Evolutionary conservation across 768 basidiomycete genomes (phyloP), one percentile per base, ranked within the genome.

Genomic region (Polyporus arcularius): DNA sequence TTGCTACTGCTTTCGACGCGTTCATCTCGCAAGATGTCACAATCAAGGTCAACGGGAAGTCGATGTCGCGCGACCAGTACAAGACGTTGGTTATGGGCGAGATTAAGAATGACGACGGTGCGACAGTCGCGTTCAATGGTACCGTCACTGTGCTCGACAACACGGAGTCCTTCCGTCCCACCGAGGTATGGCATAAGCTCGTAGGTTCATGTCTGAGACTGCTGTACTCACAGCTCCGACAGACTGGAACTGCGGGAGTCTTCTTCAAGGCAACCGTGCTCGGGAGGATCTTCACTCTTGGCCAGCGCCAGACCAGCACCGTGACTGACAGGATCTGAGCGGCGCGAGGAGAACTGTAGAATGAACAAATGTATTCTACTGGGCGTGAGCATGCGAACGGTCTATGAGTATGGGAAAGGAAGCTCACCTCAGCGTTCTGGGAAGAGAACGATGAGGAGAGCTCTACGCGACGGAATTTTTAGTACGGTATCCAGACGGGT

Each of bases 1-100:
- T 82, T 58, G 58, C 75, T 49, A 35, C 60, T n/a, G 74, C 76
- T 0, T 80, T 83, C 68, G 75, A 82, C 39, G 67, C 58, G 1
- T 78, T 80, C 60, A 67, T 84, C 58, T 73, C 78, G 6, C 30
- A 68, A 35, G 21, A 77, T 15, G 75, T 72, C 39, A 67, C 61
- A 0, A 69, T 82, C 57, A 74, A 70, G 4, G 67, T 83, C 57
- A 84, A 84, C 61, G 81, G 78, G 15, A 68, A 71, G 30, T 31
- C 68, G 15, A 30, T 78, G 39, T 71, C 77, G 21, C 78, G 78
- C 26, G 73, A 74, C 0, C 72, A 75, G 26, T 83, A 81, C 71
- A 74, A 77, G 65, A 43, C 68, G 49, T 70, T 73, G 51, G 63
- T 83, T 32, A 73, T 68, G 46, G 66, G 65, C 21, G 52, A 60